Base-by-base conservation (phyloP, 176 grass and related monocot genomes). In the Rhynchospora pubera region DNA sequence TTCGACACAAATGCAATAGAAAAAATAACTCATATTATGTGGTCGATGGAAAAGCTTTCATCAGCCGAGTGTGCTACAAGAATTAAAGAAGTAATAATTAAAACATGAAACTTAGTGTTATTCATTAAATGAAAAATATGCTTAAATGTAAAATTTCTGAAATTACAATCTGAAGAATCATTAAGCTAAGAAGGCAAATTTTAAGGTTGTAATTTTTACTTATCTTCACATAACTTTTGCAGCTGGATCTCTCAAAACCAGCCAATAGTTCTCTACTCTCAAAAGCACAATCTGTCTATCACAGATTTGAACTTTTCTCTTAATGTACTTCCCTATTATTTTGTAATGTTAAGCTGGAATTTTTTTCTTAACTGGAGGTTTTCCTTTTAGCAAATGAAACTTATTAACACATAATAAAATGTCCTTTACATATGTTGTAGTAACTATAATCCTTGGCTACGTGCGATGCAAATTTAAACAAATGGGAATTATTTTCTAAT, bases 1-100 rank as follows among this genome's bases (percentile, higher is more conserved):
- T 77, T 77, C 23, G 32, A 14, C 50, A 77, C 23, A 77, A 46
- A 71, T 77, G 72, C 72, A 77, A 77, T 77, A 34, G 26, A 48
- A 77, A 77, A 6, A 56, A 56, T 7, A 51, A 9, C 12, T 51
- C 48, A 51, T 11, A 51, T 28, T 28, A 51, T 9, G 72, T 77
- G 30, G 2, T 77, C 2, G 1, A 77, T 55, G 21, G 13, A 30
- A 56, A 77, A 76, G 71, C 48, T 55, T 22, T 76, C 44, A 76
- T 55, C 53, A 76, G 11, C 1, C 1, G n/a, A 10, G 13, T 16
- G 71, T 55, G 22, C 70, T 1, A 30, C 21, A 30, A 13, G 53
- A 76, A 76, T 77, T 77, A 55, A 28, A 56, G 14, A 24, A 56
- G 6, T 18, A 56, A 28, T 23, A 77, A 56, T 55, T 56, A 77